These are phyloP conservation scores for Colletotrichum theobromicola DNA, from an alignment of 2,329 filamentous ascomycete species.

Conservation along the genomic window DNA sequence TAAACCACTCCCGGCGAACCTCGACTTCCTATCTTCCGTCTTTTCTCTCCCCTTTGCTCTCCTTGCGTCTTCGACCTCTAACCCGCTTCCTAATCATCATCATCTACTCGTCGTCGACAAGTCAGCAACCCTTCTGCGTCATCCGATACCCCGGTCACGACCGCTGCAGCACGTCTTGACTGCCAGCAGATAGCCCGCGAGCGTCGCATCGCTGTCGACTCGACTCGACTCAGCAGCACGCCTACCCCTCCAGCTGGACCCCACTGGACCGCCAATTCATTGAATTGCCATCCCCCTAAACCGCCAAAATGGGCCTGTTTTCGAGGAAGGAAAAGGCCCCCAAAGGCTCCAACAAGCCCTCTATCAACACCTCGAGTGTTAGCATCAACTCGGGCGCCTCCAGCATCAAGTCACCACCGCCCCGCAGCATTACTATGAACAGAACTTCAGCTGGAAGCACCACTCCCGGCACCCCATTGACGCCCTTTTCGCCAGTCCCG, in stretches of 20 bases:
- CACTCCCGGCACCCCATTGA: slow-evolving; percentile 51
- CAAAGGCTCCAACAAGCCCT: slow-evolving; percentile 40
- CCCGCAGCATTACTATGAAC: slow-evolving; percentile 44
- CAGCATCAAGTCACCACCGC: slow-evolving; percentile 46
- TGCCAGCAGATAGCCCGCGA: background rate
- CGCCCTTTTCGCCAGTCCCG: slow-evolving; percentile 55
- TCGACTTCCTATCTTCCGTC: background rate
- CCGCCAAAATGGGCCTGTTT: slow-evolving; percentile 58
- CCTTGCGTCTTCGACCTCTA: background rate
- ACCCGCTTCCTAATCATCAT: background rate
- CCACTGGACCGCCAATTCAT: background rate
- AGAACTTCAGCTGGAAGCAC: slow-evolving; percentile 57
- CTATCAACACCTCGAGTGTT: slow-evolving; percentile 49
- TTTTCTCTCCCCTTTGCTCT: background rate
- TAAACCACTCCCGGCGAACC: background rate
- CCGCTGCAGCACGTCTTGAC: background rate
- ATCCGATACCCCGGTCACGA: background rate
- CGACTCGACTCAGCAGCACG: background rate
- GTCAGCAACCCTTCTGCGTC: background rate
- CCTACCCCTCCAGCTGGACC: slow-evolving; percentile 4
- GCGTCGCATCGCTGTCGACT: background rate
- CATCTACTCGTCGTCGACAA: background rate
- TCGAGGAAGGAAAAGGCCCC: slow-evolving; percentile 58
- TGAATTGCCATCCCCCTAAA: background rate
- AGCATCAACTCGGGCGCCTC: slow-evolving; percentile 58